These are phyloP conservation scores for Penicillium sp. DNA, from an alignment of 2,329 filamentous ascomycete species.

Conservation along the genomic window DNA sequence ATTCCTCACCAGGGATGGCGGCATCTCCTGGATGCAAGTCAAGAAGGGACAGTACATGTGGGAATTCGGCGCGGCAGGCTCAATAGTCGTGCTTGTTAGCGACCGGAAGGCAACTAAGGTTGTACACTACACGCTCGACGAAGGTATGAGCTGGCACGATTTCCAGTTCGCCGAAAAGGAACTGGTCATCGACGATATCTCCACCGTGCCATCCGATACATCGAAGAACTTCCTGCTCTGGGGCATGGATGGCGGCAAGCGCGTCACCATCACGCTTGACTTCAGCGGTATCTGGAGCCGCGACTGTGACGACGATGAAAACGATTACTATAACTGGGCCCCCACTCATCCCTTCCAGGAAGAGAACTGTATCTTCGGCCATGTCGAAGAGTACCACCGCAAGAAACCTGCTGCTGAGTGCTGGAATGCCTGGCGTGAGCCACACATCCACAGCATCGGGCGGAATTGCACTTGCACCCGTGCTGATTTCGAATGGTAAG, in stretches of 20 bases:
- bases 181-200: slow-evolving; percentile 73
- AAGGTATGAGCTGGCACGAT: slow-evolving; percentile 74
- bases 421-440: slow-evolving; percentile 73
- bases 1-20: slow-evolving; percentile 88
- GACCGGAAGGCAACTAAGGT: slow-evolving; percentile 65
- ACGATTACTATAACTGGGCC: slow-evolving; percentile 81
- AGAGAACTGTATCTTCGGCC: slow-evolving; percentile 86
- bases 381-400: slow-evolving; percentile 82
- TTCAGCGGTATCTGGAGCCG: slow-evolving; percentile 76
- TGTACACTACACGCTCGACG: slow-evolving; percentile 74
- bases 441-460: slow-evolving; percentile 66
- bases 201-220: slow-evolving; percentile 82
- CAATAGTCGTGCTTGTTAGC: slow-evolving; percentile 82
- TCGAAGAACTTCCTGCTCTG: slow-evolving; percentile 91
- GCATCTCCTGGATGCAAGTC: slow-evolving; percentile 78
- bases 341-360: slow-evolving; percentile 77
- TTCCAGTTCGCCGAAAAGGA: slow-evolving; percentile 70
- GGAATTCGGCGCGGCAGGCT: slow-evolving; percentile 95
- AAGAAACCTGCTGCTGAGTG: slow-evolving; percentile 78
- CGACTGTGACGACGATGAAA: slow-evolving; percentile 60
- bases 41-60: slow-evolving; percentile 88
- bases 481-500: slow-evolving; percentile 88
- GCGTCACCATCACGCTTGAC: slow-evolving; percentile 80
- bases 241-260: slow-evolving; percentile 59
- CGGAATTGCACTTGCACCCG: slow-evolving; percentile 79